Percentiles rank a stretch among this genome's conserved stretches.
These are phyloP conservation scores for Sphaerulina musiva DNA, from an alignment of 2,329 filamentous ascomycete genomes.

Conservation along the genomic window DNA sequence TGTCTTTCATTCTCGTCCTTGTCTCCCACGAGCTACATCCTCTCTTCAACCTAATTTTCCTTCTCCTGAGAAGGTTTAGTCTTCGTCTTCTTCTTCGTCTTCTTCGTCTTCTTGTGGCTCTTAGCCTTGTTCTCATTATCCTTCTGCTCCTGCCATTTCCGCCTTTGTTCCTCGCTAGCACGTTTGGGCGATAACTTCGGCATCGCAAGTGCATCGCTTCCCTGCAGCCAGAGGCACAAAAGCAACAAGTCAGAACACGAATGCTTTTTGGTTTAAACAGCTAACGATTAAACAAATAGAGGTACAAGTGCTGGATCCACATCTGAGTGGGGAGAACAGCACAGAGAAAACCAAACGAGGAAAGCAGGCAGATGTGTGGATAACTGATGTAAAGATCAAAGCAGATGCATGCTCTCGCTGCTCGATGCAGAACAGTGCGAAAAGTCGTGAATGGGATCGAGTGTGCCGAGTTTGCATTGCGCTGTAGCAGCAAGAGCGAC, in stretches of 20 bases:
- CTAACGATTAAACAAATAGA: not conserved
- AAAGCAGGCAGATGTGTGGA: not conserved
- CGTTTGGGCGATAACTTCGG: not conserved
- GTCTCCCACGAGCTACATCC: not conserved
- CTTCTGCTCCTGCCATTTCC: not conserved
- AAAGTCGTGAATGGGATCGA: not conserved
- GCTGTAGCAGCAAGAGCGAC: not conserved
- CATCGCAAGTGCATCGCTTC: conserved; percentile 9
- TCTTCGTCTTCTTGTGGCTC: not conserved
- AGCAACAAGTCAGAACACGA: conserved; percentile 11
- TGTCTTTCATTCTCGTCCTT: not conserved
- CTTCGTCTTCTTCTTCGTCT: not conserved
- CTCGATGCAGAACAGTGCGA: not conserved
- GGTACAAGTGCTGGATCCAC: conserved; percentile 1
- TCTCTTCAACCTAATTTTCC: not conserved
- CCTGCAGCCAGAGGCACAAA: conserved; percentile 14
- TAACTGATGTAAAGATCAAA: conserved; percentile 1
- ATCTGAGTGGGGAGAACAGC: not conserved
- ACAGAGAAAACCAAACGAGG: not conserved
- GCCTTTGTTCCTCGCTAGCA: not conserved
- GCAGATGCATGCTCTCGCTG: conserved; percentile 1
- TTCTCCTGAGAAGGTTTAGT: not conserved
- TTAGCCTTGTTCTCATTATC: not conserved
- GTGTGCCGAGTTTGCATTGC: not conserved
- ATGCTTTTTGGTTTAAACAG: not conserved